These are phyloP conservation scores for Athelia psychrophila DNA, from an alignment of 1,284 basidiomycete species.

Conservation along the genomic window DNA sequence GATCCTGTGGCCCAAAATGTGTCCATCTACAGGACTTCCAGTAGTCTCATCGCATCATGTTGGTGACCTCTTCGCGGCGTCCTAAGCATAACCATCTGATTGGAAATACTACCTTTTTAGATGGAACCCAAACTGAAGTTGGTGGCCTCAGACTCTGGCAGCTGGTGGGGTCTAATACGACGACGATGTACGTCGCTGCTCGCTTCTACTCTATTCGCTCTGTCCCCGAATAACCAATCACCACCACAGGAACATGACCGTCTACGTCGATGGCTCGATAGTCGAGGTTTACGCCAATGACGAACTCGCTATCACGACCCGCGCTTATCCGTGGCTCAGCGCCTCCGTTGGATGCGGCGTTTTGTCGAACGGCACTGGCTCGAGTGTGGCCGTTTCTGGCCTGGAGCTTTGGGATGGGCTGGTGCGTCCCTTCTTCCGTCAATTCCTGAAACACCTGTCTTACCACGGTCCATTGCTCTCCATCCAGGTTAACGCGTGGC, in stretches of 20 bases:
- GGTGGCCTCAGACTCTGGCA: not conserved
- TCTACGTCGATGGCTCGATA: not conserved
- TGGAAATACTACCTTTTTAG: not conserved
- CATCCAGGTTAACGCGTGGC: not conserved
- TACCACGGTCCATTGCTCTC: too few species aligned
- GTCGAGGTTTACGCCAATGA: slow-evolving; percentile 2
- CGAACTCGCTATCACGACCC: not conserved
- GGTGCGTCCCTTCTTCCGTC: not conserved
- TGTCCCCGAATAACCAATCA: not conserved
- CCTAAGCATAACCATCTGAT: not conserved
- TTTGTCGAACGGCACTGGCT: not conserved
- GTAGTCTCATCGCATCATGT: not conserved
- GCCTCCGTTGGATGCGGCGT: not conserved
- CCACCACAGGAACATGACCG: not conserved
- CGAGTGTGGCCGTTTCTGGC: not conserved
- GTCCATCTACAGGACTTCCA: not conserved
- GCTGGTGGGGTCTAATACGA: not conserved
- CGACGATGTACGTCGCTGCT: not conserved
- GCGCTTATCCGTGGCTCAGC: not conserved
- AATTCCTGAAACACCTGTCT: too few species aligned
- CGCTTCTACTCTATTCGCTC: too few species aligned
- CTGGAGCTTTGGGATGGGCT: slow-evolving; percentile 1
- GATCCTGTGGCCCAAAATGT: not conserved
- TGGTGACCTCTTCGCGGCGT: not conserved
- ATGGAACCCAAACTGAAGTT: not conserved